Evolutionary conservation across 331 rosid genomes (phyloP), one percentile per base, ranked within the genome.

Genomic region (Telfairia occidentalis): DNA sequence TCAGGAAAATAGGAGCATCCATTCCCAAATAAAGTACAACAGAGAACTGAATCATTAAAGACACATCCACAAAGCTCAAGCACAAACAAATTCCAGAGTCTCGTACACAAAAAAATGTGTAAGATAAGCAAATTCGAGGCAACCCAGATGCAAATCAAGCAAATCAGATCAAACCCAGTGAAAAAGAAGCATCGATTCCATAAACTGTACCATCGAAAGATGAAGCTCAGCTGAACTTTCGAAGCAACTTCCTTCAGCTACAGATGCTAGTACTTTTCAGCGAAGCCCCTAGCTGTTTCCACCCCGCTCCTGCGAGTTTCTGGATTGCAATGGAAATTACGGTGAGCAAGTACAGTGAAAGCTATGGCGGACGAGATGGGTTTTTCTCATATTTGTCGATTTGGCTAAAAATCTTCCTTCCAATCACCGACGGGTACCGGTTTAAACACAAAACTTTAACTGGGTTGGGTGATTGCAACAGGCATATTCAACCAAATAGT

Each of bases 141-240:
- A 58, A 37, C 78, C 78, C 78, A 42, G 40, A 32, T 58, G 42
- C 29, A 28, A 38, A 38, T 57, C 69, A 57, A 57, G 57, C 23
- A 75, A 35, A 74, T 23, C 49, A 75, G 55, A 58, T 34, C 70
- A 24, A 53, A 75, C 53, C 78, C 54, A 75, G 3, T 21, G 5
- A 28, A 75, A 26, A 75, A 29, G 55, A 24, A 59, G 52, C 71
- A 26, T 75, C 70, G 11, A 75, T 26, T 74, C n/a, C 55, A 75
- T 54, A 75, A 74, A 40, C 4, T 28, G 26, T 58, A 55, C 67
- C 50, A 26, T 43, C 10, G 15, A 58, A 43, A 42, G n/a, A 43
- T n/a, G 10, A 4, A 70, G 26, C 19, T 19, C 64, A 42, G 70
- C 45, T 58, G 71, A 74, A 18, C 58, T 40, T 42, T 54, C 37